phyloP scores from a whole-genome alignment of 2,329 filamentous ascomycete species.

The Blastomyces parvus region DNA sequence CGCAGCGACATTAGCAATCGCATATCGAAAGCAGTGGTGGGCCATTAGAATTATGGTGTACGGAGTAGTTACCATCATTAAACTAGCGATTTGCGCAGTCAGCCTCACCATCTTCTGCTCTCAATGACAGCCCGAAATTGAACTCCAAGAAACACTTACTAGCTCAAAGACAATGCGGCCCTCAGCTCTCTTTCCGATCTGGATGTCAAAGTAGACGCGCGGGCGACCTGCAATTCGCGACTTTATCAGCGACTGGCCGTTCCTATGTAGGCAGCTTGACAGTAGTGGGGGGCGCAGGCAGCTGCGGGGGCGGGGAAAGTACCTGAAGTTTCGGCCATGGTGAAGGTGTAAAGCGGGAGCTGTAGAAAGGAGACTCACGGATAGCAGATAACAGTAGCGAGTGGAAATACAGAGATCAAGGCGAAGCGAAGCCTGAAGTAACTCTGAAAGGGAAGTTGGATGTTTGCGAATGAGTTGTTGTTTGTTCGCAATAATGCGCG shows the following conservation, averaged over 20 bases:
- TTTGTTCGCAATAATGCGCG: slow-evolving; percentile 10
- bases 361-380: slow-evolving; percentile 5
- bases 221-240: slow-evolving; percentile 45
- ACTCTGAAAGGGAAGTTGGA: background rate
- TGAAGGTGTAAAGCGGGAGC: slow-evolving; percentile 5
- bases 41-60: slow-evolving; percentile 21
- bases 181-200: slow-evolving; percentile 61
- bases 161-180: slow-evolving; percentile 85
- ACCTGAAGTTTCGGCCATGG: slow-evolving; percentile 32
- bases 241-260: slow-evolving; percentile 2
- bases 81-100: slow-evolving; percentile 29
- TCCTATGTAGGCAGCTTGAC: background rate
- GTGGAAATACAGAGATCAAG: slow-evolving; percentile 8
- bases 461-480: background rate
- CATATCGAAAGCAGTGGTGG: background rate
- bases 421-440: slow-evolving; percentile 9
- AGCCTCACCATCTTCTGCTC: slow-evolving; percentile 20
- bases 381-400: slow-evolving; percentile 4
- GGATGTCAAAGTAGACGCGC: slow-evolving; percentile 89
- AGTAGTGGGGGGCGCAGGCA: background rate
- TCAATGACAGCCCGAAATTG: slow-evolving; percentile 23
- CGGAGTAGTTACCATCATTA: too few relatives aligned
- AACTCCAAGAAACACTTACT: slow-evolving; percentile 35
- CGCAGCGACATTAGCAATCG: slow-evolving; percentile 1
- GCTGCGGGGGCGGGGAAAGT: slow-evolving; percentile 13